Conservation (phyloP, 192 early-diverging fungal genomes). For the Rhizoclosmatium globosum region DNA sequence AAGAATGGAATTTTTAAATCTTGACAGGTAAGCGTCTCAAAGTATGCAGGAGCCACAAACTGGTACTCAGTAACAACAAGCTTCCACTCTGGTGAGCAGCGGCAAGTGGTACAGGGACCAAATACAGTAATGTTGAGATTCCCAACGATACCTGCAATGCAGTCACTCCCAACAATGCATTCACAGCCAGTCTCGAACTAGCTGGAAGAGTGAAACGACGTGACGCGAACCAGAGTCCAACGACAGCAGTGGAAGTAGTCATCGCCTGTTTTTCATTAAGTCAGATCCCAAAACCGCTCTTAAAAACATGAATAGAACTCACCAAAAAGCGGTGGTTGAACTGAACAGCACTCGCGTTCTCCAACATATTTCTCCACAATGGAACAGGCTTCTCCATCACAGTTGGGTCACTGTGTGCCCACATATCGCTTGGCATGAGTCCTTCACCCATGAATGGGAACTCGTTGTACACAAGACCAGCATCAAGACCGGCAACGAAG, state of each 20-base stretch:
- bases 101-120: slow-evolving; percentile 92
- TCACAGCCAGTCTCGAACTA: slow-evolving; percentile 71
- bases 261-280: slow-evolving; percentile 65
- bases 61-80: slow-evolving; percentile 81
- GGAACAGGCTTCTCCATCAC: slow-evolving; percentile 52
- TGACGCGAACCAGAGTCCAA: slow-evolving; percentile 78
- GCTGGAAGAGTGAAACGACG: slow-evolving; percentile 76
- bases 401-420: slow-evolving; percentile 55
- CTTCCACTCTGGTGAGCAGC: slow-evolving; percentile 96
- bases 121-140: slow-evolving; percentile 91
- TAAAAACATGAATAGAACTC: slow-evolving; percentile 37
- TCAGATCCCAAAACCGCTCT: background rate
- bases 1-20: too few relatives aligned
- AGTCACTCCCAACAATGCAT: slow-evolving; percentile 78
- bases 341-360: slow-evolving; percentile 94
- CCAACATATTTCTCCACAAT: slow-evolving; percentile 89
- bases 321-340: slow-evolving; percentile 93
- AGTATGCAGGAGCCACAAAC: slow-evolving; percentile 80
- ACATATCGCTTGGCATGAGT: slow-evolving; percentile 75
- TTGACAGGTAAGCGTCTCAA: slow-evolving; percentile 43
- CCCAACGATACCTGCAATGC: slow-evolving; percentile 71
- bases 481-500: slow-evolving; percentile 96
- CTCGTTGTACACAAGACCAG: slow-evolving; percentile 96
- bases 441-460: slow-evolving; percentile 93
- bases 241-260: slow-evolving; percentile 77